phyloP scores from a whole-genome alignment of 345 rosid genomes.

The Gossypium thurberi region DNA sequence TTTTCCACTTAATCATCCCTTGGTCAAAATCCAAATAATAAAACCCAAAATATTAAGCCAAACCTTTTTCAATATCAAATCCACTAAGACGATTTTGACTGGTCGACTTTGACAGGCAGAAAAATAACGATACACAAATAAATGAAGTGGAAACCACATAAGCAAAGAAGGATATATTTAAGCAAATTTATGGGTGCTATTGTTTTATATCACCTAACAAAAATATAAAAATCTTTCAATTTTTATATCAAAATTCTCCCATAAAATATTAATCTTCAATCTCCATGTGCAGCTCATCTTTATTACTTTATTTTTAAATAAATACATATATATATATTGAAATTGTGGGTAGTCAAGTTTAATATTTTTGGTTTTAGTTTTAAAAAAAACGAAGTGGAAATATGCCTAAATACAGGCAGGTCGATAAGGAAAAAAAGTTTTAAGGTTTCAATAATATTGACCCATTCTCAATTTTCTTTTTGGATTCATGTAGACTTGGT shows the following conservation, averaged over 20 bases:
- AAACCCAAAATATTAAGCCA: conserved; percentile 18
- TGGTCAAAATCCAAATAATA: conserved; percentile 17
- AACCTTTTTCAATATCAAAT: conserved; percentile 8
- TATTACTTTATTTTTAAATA: background rate
- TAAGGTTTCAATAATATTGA: background rate
- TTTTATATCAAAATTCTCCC: background rate
- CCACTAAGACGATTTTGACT: conserved; percentile 15
- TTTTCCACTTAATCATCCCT: no score
- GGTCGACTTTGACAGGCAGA: conserved; percentile 17
- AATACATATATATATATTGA: background rate
- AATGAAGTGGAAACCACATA: conserved; percentile 24
- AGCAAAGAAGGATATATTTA: background rate
- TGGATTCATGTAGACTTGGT: background rate
- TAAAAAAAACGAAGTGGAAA: background rate
- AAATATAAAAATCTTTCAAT: background rate
- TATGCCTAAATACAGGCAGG: conserved; percentile 11
- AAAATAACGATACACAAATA: background rate
- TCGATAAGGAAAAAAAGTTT: conserved; percentile 5
- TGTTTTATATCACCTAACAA: conserved; percentile 19
- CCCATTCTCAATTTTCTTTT: background rate
- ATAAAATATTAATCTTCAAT: background rate
- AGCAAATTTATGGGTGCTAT: background rate
- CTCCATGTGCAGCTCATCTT: conserved; percentile 3
- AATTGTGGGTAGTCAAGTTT: background rate
- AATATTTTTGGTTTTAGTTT: conserved; percentile 13